A percentile compares a stretch with the other conserved stretches of the same genome.
Conservation (phyloP, 2,329 filamentous ascomycete genomes). For the Aspergillus phoenicis region DNA sequence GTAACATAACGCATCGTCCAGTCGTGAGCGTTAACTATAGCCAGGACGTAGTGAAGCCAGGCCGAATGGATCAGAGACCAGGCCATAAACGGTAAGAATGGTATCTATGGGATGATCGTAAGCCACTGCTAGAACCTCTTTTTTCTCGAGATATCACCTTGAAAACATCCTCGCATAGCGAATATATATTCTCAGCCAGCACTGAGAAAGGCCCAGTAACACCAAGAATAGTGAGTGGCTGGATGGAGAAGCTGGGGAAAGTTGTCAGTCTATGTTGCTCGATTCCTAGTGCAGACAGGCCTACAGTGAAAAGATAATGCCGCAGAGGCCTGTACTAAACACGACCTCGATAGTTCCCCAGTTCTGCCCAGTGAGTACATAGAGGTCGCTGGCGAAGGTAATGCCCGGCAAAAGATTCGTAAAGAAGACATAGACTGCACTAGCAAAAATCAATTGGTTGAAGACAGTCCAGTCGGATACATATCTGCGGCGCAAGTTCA, state of each 20-base stretch:
- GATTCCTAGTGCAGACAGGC: background rate
- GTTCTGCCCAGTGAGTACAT: conserved; percentile 62
- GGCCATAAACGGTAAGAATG: conserved; percentile 68
- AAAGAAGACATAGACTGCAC: conserved; percentile 68
- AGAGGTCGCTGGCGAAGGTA: conserved; percentile 67
- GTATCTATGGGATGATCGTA: conserved; percentile 22
- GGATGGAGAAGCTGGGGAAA: conserved; percentile 55
- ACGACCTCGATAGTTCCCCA: conserved; percentile 71
- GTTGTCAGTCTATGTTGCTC: background rate
- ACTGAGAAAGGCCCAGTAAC: conserved; percentile 70
- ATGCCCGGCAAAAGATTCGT: conserved; percentile 68
- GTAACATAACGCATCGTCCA: conserved; percentile 73
- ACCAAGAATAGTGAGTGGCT: conserved; percentile 66
- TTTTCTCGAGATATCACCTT: conserved; percentile 42
- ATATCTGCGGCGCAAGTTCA: conserved; percentile 52
- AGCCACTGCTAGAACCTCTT: background rate
- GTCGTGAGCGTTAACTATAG: conserved; percentile 68
- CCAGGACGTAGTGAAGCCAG: conserved; percentile 67
- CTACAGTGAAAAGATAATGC: conserved; percentile 63
- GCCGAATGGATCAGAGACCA: conserved; percentile 67
- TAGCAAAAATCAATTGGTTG: conserved; percentile 66
- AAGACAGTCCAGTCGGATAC: conserved; percentile 60
- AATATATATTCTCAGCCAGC: conserved; percentile 66
- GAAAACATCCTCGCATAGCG: conserved; percentile 59
- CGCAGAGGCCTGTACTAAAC: conserved; percentile 66